Conservation (phyloP, 2,329 filamentous ascomycete species). For the Plectosphaerella sp. region DNA sequence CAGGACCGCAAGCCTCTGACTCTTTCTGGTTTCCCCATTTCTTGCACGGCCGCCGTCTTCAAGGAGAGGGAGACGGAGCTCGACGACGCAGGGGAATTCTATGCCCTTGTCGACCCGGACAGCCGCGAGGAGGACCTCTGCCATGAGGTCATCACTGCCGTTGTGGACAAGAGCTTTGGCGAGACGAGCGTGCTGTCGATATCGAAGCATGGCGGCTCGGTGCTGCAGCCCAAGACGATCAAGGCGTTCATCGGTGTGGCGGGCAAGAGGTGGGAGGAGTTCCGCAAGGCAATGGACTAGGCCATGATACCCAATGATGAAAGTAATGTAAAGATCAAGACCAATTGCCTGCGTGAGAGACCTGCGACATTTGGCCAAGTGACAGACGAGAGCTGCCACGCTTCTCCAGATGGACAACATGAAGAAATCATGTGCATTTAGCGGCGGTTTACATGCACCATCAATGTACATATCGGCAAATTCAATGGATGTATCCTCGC, state of each 20-base stretch:
- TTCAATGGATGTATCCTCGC: conserved; percentile 61
- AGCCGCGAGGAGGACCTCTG: conserved; percentile 83
- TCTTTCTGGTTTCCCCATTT: conserved; percentile 65
- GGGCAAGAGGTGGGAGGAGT: conserved; percentile 58
- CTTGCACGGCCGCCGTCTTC: conserved; percentile 77
- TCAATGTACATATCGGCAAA: too few species aligned
- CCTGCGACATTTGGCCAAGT: conserved; percentile 8
- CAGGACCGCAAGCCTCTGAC: conserved; percentile 50
- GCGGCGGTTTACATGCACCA: too few species aligned
- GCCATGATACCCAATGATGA: not conserved
- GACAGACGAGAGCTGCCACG: too few species aligned
- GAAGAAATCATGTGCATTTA: conserved; percentile 1
- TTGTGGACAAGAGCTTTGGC: conserved; percentile 61
- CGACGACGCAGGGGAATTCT: conserved; percentile 47
- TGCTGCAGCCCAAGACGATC: conserved; percentile 61
- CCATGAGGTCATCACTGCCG: conserved; percentile 75
- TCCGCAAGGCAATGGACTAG: conserved; percentile 9
- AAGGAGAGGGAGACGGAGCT: conserved; percentile 53
- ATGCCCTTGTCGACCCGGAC: conserved; percentile 86
- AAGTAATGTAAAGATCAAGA: not conserved
- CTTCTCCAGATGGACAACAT: too few species aligned
- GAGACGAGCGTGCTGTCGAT: conserved; percentile 61
- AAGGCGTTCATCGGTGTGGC: conserved; percentile 55
- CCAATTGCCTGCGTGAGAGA: too few species aligned
- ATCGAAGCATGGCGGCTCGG: conserved; percentile 78